These are phyloP conservation scores for Starmerella apis DNA, from an alignment of 805 yeast species.

Conservation along the genomic window DNA sequence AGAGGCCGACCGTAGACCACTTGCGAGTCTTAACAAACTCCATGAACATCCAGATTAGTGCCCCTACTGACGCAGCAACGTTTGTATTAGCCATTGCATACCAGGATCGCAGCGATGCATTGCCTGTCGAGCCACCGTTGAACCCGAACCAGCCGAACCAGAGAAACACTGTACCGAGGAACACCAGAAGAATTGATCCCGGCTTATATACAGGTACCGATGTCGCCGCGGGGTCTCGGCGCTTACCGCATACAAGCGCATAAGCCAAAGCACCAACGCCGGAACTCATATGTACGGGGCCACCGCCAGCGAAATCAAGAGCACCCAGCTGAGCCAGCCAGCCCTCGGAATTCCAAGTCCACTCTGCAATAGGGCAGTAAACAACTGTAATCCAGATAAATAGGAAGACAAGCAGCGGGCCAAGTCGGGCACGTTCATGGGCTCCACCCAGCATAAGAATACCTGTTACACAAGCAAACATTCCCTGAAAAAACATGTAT, in stretches of 20 bases:
- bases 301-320: conserved; percentile 96
- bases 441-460: conserved; percentile 96
- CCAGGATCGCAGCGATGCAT: conserved; percentile 85
- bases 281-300: conserved; percentile 91
- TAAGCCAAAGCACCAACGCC: conserved; percentile 94
- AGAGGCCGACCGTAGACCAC: conserved; percentile 89
- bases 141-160: conserved; percentile 99
- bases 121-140: conserved; percentile 97
- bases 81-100: conserved; percentile 90
- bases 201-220: conserved; percentile 80
- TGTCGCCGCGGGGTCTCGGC: conserved; percentile 63
- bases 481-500: conserved; percentile 86
- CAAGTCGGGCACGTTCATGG: conserved; percentile 90
- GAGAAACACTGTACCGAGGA: conserved; percentile 82
- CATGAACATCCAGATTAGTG: conserved; percentile 84
- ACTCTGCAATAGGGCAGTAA: conserved; percentile 89
- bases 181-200: conserved; percentile 82
- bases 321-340: conserved; percentile 81
- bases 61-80: conserved; percentile 88
- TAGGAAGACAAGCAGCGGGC: conserved; percentile 91
- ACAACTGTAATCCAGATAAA: conserved; percentile 93
- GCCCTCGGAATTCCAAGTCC: conserved; percentile 95
- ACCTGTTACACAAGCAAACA: conserved; percentile 92
- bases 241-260: conserved; percentile 83
- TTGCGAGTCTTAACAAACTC: conserved; percentile 81